A percentile compares a stretch with the other conserved stretches of the same genome.
Conservation (phyloP, 805 yeast species). For the Kuraishia ogatae region DNA sequence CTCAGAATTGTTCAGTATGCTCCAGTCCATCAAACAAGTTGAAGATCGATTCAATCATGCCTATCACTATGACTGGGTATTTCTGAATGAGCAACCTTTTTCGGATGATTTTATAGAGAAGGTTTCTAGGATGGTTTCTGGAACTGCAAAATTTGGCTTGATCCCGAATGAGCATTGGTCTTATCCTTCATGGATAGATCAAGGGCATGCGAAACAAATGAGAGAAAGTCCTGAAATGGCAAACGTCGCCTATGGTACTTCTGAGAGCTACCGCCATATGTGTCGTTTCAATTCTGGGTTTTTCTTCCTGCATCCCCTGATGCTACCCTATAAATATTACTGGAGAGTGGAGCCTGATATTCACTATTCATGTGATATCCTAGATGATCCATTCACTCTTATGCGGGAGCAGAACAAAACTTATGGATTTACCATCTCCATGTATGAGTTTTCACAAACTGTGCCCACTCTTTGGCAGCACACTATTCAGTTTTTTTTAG, state of each 20-base stretch:
- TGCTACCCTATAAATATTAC: conserved; percentile 40
- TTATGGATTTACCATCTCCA: conserved; percentile 42
- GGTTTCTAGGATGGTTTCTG: conserved; percentile 27
- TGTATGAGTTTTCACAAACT: conserved; percentile 38
- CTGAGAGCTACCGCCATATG: conserved; percentile 66
- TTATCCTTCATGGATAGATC: conserved; percentile 34
- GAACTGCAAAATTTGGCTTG: conserved; percentile 29
- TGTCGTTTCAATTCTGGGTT: conserved; percentile 41
- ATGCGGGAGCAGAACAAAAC: conserved; percentile 38
- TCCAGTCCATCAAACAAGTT: conserved; percentile 26
- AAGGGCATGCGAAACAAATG: conserved; percentile 18
- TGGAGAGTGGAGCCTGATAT: conserved; percentile 54
- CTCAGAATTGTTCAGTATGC: conserved; percentile 25
- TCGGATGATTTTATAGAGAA: conserved; percentile 25
- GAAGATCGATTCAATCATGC: conserved; percentile 29
- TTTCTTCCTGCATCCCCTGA: conserved; percentile 37
- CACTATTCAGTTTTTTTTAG: conserved; percentile 30
- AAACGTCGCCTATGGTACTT: conserved; percentile 46
- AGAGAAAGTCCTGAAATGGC: conserved; percentile 17
- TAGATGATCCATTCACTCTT: conserved; percentile 39
- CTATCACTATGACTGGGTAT: conserved; percentile 32
- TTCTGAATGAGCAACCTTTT: conserved; percentile 39
- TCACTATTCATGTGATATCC: conserved; percentile 40
- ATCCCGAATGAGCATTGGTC: conserved; percentile 40
- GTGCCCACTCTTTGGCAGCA: conserved; percentile 41